Evolutionary conservation across 495 filamentous ascomycete species (phyloP), one percentile per base, ranked within the genome.

Genomic region (Aspergillus homomorphus): DNA sequence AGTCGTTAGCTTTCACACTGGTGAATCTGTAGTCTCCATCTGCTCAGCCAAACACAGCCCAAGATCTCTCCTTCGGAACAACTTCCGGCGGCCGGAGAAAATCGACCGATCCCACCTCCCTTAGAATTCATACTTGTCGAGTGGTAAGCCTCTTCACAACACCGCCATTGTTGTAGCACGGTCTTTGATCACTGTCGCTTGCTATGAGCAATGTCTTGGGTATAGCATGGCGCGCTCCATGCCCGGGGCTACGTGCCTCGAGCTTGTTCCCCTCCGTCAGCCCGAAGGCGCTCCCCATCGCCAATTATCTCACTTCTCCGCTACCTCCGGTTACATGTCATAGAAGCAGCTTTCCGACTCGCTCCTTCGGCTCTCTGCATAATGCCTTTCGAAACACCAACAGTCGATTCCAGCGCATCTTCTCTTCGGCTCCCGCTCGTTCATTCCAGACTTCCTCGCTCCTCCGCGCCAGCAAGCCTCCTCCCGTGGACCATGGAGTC

Each of bases 161-260:
- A 33, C 44, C 3, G 33, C 14, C 15, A 45, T 43, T 55, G 48
- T 55, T 30, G 30, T 22, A 58, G 42, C 60, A 60, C 50, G 57
- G 23, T 53, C 50, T 38, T 15, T 45, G 51, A 60, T 52, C 46
- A 55, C 55, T 64, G 64, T 63, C 48, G 58, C 64, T 63, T 67
- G 73, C 74, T 63, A 82, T 82, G 79, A 81, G 68, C 67, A 74
- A 74, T 77, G 77, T 68, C 54, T 63, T 75, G 63, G 67, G 72
- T 61, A 65, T 70, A 66, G 70, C 74, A 74, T 77, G 76, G 77
- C 72, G 73, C 62, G 65, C 67, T 56, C 69, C 76, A 66, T 79
- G 78, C 69, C 61, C 63, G 60, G 75, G 77, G 51, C 61, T 79
- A 26, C 70, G 70, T 33, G 50, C 64, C 57, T 66, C 68, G 45